Evolutionary conservation across 2,329 filamentous ascomycete genomes (phyloP).

Genomic region (Ceratocystis colombiana): DNA sequence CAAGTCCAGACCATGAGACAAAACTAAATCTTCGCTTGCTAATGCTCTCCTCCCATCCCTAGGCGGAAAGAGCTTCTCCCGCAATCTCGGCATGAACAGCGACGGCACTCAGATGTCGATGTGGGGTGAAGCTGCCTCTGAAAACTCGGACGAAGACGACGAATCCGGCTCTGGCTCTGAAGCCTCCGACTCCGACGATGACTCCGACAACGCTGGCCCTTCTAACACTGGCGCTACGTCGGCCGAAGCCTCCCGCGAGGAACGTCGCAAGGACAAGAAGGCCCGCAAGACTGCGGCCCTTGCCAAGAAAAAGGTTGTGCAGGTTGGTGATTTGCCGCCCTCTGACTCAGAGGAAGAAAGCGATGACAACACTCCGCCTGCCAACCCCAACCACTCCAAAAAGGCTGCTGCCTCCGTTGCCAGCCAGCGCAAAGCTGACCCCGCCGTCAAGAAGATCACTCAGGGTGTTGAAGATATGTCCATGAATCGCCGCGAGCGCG

Average conservation of each 20-base stretch:
- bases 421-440: constrained; percentile 42
- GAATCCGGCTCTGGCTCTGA: constrained; percentile 42
- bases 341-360: constrained; percentile 46
- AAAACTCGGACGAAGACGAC: constrained; percentile 26
- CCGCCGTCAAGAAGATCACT: constrained; percentile 44
- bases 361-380: constrained; percentile 56
- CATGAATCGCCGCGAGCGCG: constrained; percentile 45
- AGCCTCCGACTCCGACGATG: constrained; percentile 37
- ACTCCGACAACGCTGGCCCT: constrained; percentile 33
- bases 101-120: constrained; percentile 84
- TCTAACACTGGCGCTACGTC: constrained; percentile 39
- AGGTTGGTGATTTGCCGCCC: constrained; percentile 77
- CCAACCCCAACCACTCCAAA: constrained; percentile 77
- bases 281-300: constrained; percentile 85
- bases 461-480: constrained; percentile 47
- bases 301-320: constrained; percentile 61
- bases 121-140: constrained; percentile 47
- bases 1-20: constrained; percentile 15
- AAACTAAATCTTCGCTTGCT: constrained; percentile 19
- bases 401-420: constrained; percentile 50
- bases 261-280: constrained; percentile 79
- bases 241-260: constrained; percentile 59
- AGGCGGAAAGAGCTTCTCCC: constrained; percentile 95
- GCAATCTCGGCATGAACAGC: constrained; percentile 74
- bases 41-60: constrained; percentile 22